Conservation (phyloP, 495 filamentous ascomycete species). For the Lichenothelia convexa region DNA sequence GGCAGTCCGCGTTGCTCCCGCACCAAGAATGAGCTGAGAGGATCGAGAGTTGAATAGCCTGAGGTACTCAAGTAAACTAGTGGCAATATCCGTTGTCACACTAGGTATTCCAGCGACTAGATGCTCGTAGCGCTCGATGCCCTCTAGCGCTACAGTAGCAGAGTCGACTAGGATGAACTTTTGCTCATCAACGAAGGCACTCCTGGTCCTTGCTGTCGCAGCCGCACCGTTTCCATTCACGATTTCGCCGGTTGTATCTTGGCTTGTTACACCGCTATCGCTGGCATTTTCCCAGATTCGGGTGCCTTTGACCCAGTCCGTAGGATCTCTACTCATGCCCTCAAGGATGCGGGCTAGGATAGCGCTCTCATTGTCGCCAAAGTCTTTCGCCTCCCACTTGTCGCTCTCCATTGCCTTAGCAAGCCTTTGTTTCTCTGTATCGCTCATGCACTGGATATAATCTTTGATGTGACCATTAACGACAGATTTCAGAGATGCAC, state of each 20-base stretch:
- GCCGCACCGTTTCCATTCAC: constrained; percentile 29
- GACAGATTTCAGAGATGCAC: constrained; percentile 64
- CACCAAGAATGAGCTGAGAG: constrained; percentile 84
- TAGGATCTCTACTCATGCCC: constrained; percentile 62
- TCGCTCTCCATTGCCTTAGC: constrained; percentile 78
- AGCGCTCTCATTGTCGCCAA: constrained; percentile 44
- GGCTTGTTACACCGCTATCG: constrained; percentile 10
- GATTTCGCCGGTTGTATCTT: constrained; percentile 10
- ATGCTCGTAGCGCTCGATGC: constrained; percentile 65
- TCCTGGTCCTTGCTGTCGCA: constrained; percentile 46
- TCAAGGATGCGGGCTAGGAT: constrained; percentile 51
- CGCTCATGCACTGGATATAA: constrained; percentile 60
- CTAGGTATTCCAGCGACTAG: constrained; percentile 70
- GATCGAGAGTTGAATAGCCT: constrained; percentile 89
- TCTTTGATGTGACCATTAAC: constrained; percentile 86
- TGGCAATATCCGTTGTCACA: constrained; percentile 67
- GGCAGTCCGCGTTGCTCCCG: constrained; percentile 76
- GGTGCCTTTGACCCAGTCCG: constrained; percentile 51
- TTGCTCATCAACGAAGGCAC: constrained; percentile 67
- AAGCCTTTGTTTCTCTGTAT: constrained; percentile 57
- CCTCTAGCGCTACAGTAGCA: constrained; percentile 56
- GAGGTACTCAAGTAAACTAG: constrained; percentile 52
- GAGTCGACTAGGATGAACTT: constrained; percentile 74
- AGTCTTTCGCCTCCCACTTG: constrained; percentile 79
- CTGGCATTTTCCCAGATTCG: constrained; percentile 42